Evolutionary conservation across 176 grass and related monocot species (phyloP), one percentile per base, ranked within the genome.

Genomic region (Luzula sylvatica): DNA sequence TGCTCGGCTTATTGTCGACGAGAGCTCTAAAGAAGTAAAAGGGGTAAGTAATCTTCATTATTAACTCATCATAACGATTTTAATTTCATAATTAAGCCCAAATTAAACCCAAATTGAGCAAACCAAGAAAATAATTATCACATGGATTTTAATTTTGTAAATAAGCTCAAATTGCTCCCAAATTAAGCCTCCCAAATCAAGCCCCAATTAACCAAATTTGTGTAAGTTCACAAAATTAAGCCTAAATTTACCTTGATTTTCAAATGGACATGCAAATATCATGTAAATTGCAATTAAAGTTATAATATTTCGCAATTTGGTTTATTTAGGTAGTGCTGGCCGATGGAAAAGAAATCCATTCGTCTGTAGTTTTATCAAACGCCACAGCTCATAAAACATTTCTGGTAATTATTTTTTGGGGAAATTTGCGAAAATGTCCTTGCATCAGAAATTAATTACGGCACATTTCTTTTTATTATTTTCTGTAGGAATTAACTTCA

Each of bases 301-400:
- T 38, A 25, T 27, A 17, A 25, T 43, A 35, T 58, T 13, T 42
- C 2, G 7, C 14, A 47, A 45, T 29, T 62, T n/a, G 26, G 26
- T 26, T 56, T 74, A 40, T 18, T 20, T 72, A 96, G 92, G 81
- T 96, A 52, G 74, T 55, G 50, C 66, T 96, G 74, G 75, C 47
- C 79, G 85, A 96, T 89, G 92, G 92, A 80, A 86, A 63, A 69
- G 64, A 86, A 74, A 53, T 96, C 44, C 68, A 75, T 39, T 82
- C 92, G 14, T 67, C 92, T 61, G 27, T 85, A 67, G 81, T 96
- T 68, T 61, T 96, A 28, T 96, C 92, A 74, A 96, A 90, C 65
- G 92, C 85, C 22, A 96, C 92, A 42, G 78, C 92, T 42, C 82
- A 96, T 61, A 80, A 54, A 67, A 96, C 92, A 53, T 96, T 96